Evolutionary conservation across 805 yeast genomes (phyloP), one percentile per base, ranked within the genome.

Genomic region (Lipomyces anomalus): DNA sequence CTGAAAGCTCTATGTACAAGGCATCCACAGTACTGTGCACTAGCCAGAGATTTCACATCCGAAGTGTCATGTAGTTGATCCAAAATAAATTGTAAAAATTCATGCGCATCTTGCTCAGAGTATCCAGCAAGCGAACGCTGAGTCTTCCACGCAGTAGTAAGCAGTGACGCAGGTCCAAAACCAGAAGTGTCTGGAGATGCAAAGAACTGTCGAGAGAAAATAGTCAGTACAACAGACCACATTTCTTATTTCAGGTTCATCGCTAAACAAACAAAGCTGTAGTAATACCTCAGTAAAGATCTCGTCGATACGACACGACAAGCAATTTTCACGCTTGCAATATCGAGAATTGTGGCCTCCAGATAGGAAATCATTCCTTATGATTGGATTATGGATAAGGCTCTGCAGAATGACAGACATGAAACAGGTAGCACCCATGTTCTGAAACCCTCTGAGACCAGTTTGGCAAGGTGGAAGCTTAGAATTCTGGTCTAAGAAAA

Each of bases 71-170:
- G 98, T 46, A 92, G 65, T 64, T 88, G 95, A 64, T 90, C 84
- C 32, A 90, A 71, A 23, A 90, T 60, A 61, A 90, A 89, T 61
- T 92, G 97, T 82, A 95, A 82, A 65, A 90, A 92, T 65, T 92
- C 99, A 66, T 92, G 99, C 0, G 98, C 97, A 63, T 92, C 99
- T 65, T 92, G 99, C 65, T 92, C 97, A 29, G 92, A 83, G 56
- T 89, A 89, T 1, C 99, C 99, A 0, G 97, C 95, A 47, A 92
- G 74, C 28, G 87, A 76, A 54, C 84, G 77, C 56, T 86, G 84
- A 38, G 82, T 80, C 57, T 80, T 81, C 90, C 96, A 88, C 1
- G 95, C 82, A 9, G 95, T 85, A n/a, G 78, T 73, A 40, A 92
- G 70, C 38, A 92, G 65, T 41, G 83, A 76, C 1, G 92, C 80